Evolutionary conservation across 495 filamentous ascomycete genomes (phyloP), one percentile per base, ranked within the genome.

Genomic region (Parmelia sp.): DNA sequence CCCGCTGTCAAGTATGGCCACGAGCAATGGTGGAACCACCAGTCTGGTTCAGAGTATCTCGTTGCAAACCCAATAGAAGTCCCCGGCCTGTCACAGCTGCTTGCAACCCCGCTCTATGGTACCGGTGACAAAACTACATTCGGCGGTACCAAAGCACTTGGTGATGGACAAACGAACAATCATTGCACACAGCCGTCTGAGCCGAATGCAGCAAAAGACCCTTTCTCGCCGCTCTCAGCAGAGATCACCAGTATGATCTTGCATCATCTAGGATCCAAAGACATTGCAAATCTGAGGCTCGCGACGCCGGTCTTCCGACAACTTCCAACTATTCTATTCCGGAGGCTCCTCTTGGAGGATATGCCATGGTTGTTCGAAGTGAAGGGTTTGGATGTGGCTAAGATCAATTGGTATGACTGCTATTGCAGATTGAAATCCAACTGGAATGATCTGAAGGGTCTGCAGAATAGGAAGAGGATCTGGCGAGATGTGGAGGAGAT

Each of bases 41-140:
- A 61, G 31, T 31, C 17, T 15, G 29, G 29, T 35, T 36, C 31
- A 8, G 59, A 61, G 23, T 61, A 61, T 31, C 42, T 61, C 23
- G 59, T 19, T 36, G 44, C 59, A n/a, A 61, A 61, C 44, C 29
- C 59, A 27, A 35, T 51, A 47, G 31, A 49, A 9, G 14, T 61
- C 12, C 42, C 59, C n/a, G 40, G 59, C 31, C 59, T 51, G 17
- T n/a, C 40, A 2, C 14, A 49, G 35, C 31, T 49, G 42, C 40
- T 61, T 17, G 4, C 17, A 31, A 12, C 49, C 31, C 49, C 49
- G 14, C 12, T 8, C 29, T 19, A 3, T 53, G 14, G 27, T 12
- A 14, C 49, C 49, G 7, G 3, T 14, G 6, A 31, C 3, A 53
- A 6, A 4, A 9, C 27, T 3, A 31, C 27, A 3, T 53, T 53